Percentiles rank a stretch among this genome's conserved stretches.
phyloP scores from a whole-genome alignment of 1,139 yeast species.

The Suhomyces taliae region DNA sequence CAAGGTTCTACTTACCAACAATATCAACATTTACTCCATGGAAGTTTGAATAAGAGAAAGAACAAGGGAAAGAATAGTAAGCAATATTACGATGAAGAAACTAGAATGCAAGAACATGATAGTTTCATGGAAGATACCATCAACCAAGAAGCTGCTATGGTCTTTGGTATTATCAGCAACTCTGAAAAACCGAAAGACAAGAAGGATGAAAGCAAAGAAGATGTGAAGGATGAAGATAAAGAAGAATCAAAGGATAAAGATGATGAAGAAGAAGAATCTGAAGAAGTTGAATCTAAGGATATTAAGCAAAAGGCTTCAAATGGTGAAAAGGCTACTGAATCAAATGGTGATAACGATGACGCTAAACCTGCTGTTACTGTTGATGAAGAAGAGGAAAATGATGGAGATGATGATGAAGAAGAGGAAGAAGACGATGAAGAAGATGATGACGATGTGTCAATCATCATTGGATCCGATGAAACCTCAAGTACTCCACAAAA shows the following conservation, averaged over 20 bases:
- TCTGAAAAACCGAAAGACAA: conserved; percentile 13
- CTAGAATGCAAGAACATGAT: conserved; percentile 12
- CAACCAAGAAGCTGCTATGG: conserved; percentile 47
- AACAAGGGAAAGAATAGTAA: conserved; percentile 2
- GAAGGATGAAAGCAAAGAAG: conserved; percentile 9
- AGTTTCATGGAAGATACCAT: conserved; percentile 26
- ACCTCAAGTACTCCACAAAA: conserved; percentile 25
- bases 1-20: conserved; percentile 17
- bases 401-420: conserved; percentile 14
- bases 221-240: conserved; percentile 4
- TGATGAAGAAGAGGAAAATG: conserved; percentile 8
- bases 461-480: conserved; percentile 43
- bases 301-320: conserved; percentile 15
- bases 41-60: conserved; percentile 11
- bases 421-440: conserved; percentile 31
- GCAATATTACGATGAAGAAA: conserved; percentile 12
- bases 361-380: conserved; percentile 11
- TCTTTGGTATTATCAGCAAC: conserved; percentile 44
- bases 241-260: not conserved
- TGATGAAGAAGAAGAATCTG: not conserved
- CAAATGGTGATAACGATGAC: conserved; percentile 8
- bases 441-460: conserved; percentile 45
- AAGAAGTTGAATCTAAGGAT: conserved; percentile 1
- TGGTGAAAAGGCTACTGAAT: conserved; percentile 1
- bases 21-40: conserved; percentile 17